Base-by-base conservation (phyloP, 305 asterid genomes). In the Plantago coronopus region DNA sequence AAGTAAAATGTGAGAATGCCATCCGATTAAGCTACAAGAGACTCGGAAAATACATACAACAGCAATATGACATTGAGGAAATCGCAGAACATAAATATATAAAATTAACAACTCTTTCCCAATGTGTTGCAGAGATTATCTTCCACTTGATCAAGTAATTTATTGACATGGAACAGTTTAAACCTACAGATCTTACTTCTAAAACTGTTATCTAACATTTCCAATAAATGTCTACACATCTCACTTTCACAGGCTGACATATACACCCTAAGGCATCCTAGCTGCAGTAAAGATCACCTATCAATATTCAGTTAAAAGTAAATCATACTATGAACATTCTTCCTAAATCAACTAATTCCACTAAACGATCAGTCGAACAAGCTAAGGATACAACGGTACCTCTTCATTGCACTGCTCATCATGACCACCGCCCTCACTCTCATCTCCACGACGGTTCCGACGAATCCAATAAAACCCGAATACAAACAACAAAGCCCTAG, bases 401-500 rank as follows among this genome's bases (percentile, higher is more conserved):
- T 88, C 76, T 40, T 34, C 58, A 54, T 61, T 65, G 58, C 72
- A 51, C 64, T 53, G 72, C 57, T 17, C 74, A 43, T 63, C 75
- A 43, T 58, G 19, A 34, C 12, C 61, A 17, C 29, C 18, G 2
- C 6, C 23, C 14, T 55, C 19, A 61, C 12, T 34, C 43, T 48
- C 78, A 53, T 56, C 49, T 56, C 34, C 57, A 48, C 72, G 17
- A 2, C 25, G 23, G 21, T 63, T 68, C 67, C 61, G 72, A 7
- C 29, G 31, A 68, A 88, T 81, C 90, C 93, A 80, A 69, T 89
- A 93, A 76, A 93, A 89, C 46, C 99, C 97, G 57, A 93, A 81
- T 21, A 78, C 75, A n/a, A 89, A 89, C 16, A 93, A 80, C 83
- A 87, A 25, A 48, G 23, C 81, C 76, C 96, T 79, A 27, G 96